Evolutionary conservation across 129 eudicot genomes (phyloP).

Genomic region (Artemisia tridentata): DNA sequence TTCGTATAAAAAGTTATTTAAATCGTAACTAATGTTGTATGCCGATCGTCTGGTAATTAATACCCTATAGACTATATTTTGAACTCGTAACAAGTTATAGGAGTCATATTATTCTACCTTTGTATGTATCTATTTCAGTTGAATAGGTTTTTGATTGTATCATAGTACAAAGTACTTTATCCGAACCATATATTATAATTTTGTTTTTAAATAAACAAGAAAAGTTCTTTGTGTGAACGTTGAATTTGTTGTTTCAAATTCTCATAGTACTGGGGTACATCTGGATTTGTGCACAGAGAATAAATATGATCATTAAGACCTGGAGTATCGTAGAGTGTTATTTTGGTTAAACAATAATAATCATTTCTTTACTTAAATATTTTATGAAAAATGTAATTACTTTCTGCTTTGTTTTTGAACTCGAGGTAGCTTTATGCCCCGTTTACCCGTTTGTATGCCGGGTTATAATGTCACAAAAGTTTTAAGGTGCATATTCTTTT

Average conservation of each 20-base stretch:
- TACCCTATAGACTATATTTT: too few species aligned
- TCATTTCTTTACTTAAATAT: slow-evolving; percentile 17
- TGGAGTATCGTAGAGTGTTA: slow-evolving; percentile 23
- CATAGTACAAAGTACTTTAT: background rate
- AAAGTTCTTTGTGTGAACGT: slow-evolving; percentile 12
- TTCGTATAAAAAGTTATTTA: too few species aligned
- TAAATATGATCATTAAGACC: slow-evolving; percentile 27
- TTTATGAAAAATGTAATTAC: slow-evolving; percentile 25
- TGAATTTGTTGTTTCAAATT: slow-evolving; percentile 19
- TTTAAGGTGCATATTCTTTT: slow-evolving; percentile 11
- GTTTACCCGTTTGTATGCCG: slow-evolving; percentile 38
- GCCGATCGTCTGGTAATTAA: too few species aligned
- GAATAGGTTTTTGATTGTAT: background rate
- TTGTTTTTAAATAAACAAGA: background rate
- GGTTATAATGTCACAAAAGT: slow-evolving; percentile 22
- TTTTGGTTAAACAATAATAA: slow-evolving; percentile 18
- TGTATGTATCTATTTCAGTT: background rate
- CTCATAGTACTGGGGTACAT: slow-evolving; percentile 34
- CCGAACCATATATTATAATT: background rate
- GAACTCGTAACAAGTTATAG: background rate
- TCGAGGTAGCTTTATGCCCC: slow-evolving; percentile 60
- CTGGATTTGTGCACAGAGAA: slow-evolving; percentile 48
- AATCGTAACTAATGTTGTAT: background rate
- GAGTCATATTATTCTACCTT: background rate
- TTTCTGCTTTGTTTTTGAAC: slow-evolving; percentile 63